Percentiles rank a stretch among this genome's conserved stretches.
phyloP scores from a whole-genome alignment of 257 asterid species.

The Plectranthus barbatus region DNA sequence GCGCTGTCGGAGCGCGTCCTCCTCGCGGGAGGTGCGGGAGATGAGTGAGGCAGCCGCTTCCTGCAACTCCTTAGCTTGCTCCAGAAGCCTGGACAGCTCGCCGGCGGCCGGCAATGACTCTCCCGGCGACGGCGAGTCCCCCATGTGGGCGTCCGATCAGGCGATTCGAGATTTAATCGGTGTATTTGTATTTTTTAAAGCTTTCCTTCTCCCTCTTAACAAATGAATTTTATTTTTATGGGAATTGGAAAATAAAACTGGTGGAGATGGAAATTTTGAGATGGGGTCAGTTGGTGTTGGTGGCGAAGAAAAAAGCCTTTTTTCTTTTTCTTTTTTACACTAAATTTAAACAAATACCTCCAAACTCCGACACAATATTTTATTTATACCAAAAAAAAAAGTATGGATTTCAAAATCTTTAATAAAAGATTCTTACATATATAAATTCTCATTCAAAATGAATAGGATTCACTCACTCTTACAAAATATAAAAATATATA shows the following conservation, averaged over 20 bases:
- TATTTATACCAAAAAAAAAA: too few relatives aligned
- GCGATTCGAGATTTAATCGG: constrained; percentile 14
- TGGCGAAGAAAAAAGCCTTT: background rate
- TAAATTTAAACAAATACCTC: too few relatives aligned
- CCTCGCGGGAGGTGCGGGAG: constrained; percentile 66
- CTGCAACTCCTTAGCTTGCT: constrained; percentile 89
- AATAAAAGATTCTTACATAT: too few relatives aligned
- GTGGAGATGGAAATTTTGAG: constrained; percentile 10
- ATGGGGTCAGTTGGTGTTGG: background rate
- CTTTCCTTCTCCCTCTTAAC: too few relatives aligned
- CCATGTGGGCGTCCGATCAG: constrained; percentile 41
- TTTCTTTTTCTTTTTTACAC: background rate
- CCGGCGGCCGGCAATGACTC: constrained; percentile 29
- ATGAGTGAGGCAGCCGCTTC: constrained; percentile 76
- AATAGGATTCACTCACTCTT: too few relatives aligned
- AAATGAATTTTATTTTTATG: background rate
- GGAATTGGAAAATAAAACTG: too few relatives aligned
- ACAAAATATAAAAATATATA: too few relatives aligned
- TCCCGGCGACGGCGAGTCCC: constrained; percentile 48
- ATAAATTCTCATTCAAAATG: too few relatives aligned
- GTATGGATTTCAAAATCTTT: too few relatives aligned
- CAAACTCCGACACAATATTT: background rate
- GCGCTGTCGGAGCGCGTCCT: constrained; percentile 84
- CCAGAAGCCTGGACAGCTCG: constrained; percentile 49
- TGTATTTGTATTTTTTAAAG: too few relatives aligned